Base-by-base conservation (phyloP, 2,329 filamentous ascomycete species). In the Neofusicoccum sp. region DNA sequence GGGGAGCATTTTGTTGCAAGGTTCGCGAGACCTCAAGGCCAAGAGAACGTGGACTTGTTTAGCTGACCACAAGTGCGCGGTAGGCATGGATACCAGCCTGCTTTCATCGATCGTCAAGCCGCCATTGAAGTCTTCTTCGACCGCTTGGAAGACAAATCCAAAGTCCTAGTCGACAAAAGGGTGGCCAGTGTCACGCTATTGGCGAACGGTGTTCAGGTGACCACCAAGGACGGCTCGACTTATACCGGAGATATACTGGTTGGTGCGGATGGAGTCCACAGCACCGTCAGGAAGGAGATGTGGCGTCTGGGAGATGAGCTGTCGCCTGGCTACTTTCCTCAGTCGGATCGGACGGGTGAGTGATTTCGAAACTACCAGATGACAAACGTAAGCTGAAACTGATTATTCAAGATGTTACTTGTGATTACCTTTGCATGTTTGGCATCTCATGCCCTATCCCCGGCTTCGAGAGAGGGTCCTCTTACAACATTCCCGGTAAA, bases 101-200 rank as follows among this genome's bases (percentile, higher is more conserved):
- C 54, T 9, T 64, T 61, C 12, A 28, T 64, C 31, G 56, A 64
- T 29, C 62, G 62, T 12, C 62, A 64, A n/a, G 41, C 50, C 54
- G 43, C 56, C 9, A 29, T 49, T 22, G 29, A 68, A 61, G 67
- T 67, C 5, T 49, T 74, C 4, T 70, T 70, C 37, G 63, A 71
- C 12, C 34, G 41, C n/a, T 14, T 56, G 9, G 41, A 56, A 31
- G 37, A 43, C 50, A 43, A 56, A 9, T 41, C 37, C 16, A 56
- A 56, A 31, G 50, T 56, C 16, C 14, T 50, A 5, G 48, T 50
- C 6, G 49, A 37, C 3, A 56, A 36, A n/a, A 33, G 47, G 16
- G 45, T 62, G 28, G 31, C 14, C 7, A 14, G 6, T 9, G 16
- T 54, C 14, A 22, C 36, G n/a, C 12, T 4, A 7, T 9, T 34